Evolutionary conservation across 2,329 filamentous ascomycete genomes (phyloP).

Genomic region (Colletotrichum sp.): DNA sequence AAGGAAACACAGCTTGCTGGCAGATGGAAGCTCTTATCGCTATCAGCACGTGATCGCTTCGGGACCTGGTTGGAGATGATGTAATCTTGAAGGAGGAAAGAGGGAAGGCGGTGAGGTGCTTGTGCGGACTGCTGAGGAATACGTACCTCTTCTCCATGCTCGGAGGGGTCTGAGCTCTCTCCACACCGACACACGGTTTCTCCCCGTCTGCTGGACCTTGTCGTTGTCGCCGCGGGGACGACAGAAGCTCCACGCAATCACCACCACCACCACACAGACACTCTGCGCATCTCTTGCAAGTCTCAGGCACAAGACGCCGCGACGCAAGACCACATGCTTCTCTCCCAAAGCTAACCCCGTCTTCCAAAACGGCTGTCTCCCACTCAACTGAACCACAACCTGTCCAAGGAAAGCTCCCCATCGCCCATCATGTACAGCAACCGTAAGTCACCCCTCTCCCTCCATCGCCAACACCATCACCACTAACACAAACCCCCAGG

Average conservation of each 20-base stretch:
- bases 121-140: not conserved
- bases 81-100: not conserved
- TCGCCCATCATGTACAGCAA: constrained; percentile 28
- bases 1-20: not conserved
- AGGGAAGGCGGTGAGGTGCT: not conserved
- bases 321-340: not conserved
- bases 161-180: constrained; percentile 9
- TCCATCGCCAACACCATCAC: no score
- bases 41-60: constrained; percentile 21
- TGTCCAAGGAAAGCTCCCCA: not conserved
- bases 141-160: not conserved
- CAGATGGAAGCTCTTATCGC: constrained; percentile 22
- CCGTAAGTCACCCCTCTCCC: constrained; percentile 28
- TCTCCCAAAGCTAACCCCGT: not conserved
- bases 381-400: not conserved
- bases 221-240: not conserved
- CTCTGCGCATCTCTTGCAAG: not conserved
- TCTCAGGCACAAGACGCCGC: not conserved
- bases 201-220: not conserved
- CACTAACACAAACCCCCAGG: constrained; percentile 45
- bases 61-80: not conserved
- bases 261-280: not conserved
- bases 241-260: not conserved
- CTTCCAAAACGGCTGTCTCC: not conserved
- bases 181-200: not conserved